These are phyloP conservation scores for Metschnikowia continentalis DNA, from an alignment of 805 yeast species.

Conservation along the genomic window DNA sequence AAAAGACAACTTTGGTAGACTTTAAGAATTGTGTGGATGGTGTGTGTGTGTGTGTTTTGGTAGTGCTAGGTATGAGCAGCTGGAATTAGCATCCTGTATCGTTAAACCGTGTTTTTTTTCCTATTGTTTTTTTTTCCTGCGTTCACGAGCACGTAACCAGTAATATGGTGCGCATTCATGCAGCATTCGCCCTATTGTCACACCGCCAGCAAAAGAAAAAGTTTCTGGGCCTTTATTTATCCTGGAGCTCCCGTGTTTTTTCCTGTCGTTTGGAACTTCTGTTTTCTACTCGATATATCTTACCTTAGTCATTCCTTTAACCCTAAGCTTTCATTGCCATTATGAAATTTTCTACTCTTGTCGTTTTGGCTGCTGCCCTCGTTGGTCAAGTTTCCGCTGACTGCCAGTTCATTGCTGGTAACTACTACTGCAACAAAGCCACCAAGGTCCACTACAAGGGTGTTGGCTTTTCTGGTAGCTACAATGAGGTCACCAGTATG, in stretches of 20 bases:
- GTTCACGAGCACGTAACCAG: background rate
- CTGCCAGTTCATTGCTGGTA: constrained; percentile 58
- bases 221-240: constrained; percentile 2
- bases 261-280: constrained; percentile 2
- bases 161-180: background rate
- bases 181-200: background rate
- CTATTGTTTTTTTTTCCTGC: constrained; percentile 2
- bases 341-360: constrained; percentile 17
- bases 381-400: constrained; percentile 25
- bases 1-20: no score
- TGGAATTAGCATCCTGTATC: background rate
- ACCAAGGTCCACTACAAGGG: constrained; percentile 61
- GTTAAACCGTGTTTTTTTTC: constrained; percentile 4
- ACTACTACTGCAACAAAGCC: constrained; percentile 77
- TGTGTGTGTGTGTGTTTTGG: no score
- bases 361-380: constrained; percentile 16
- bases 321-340: constrained; percentile 1
- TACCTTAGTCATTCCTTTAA: constrained; percentile 14
- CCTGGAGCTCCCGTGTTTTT: background rate
- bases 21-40: no score
- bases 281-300: constrained; percentile 11
- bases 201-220: constrained; percentile 2
- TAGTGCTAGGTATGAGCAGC: background rate
- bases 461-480: constrained; percentile 84
- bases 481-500: constrained; percentile 77